Evolutionary conservation across 2,329 filamentous ascomycete genomes (phyloP), one percentile per base, ranked within the genome.

Genomic region (Alternaria consortialis): DNA sequence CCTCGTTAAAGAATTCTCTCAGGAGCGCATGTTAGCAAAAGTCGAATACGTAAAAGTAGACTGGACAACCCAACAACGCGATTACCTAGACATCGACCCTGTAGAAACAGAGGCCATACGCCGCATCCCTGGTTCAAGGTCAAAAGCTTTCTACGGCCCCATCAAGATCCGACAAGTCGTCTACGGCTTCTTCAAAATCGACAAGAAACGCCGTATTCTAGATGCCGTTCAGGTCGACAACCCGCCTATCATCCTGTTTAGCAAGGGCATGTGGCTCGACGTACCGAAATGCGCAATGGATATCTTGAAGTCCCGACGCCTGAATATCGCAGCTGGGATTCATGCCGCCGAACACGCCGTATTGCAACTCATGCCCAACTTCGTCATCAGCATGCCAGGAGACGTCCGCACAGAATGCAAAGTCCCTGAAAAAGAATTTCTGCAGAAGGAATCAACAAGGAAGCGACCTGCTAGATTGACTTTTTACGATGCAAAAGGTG

Each of bases 141-240:
- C 86, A 0, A 86, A 88, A 62, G 94, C 94, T 1, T 98, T 92
- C 80, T 94, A 92, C 74, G 95, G 95, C 36, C 83, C 87, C 0
- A 94, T 99, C 75, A 90, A 91, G 70, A 94, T 98, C 72, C 88
- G 90, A 65, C 91, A 94, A 67, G 90, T 92, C 31, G 93, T 99
- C 2, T 98, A 96, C 76, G 95, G 95, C 2, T 99, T 95, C 82
- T 98, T 97, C 85, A 98, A 98, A 76, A 83, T 97, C n/a, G 94
- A 98, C 79, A 91, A 90, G 74, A 90, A 88, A 68, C 87, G 91
- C 2, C 88, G 92, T 2, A 92, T 98, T 58, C 86, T 98, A 13
- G 95, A 99, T 76, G 94, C 94, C 2, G 90, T 98, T 0, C 88
- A 94, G 61, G 93, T 98, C 23, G 92, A 97, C 76, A 97, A 97